Evolutionary conservation across 805 yeast genomes (phyloP).

Genomic region (Candida krabiensis): DNA sequence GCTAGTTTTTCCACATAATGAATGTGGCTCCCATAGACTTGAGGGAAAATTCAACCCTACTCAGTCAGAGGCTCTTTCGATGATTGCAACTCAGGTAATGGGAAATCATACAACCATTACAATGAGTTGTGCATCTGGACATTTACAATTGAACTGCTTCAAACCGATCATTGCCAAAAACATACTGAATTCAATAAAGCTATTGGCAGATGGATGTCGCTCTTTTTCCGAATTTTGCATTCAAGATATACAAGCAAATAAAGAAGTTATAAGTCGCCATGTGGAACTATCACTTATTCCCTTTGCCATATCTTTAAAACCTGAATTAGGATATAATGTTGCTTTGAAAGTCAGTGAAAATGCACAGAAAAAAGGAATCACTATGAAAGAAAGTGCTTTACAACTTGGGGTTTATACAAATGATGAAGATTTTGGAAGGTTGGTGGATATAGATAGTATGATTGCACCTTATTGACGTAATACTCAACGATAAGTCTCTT

Average conservation of each 20-base stretch:
- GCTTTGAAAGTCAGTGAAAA: conserved; percentile 98
- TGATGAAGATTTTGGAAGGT: conserved; percentile 86
- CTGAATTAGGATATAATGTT: conserved; percentile 96
- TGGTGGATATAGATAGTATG: conserved; percentile 98
- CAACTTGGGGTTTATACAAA: conserved; percentile 84
- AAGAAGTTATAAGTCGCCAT: conserved; percentile 75
- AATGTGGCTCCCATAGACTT: conserved; percentile 98
- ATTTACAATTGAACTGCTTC: conserved; percentile 95
- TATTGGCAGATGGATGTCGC: conserved; percentile 81
- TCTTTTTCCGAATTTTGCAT: conserved; percentile 93
- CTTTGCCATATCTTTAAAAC: conserved; percentile 98
- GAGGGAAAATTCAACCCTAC: conserved; percentile 99
- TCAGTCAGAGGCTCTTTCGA: conserved; percentile 96
- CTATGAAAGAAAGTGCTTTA: conserved; percentile 91
- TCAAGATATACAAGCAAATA: conserved; percentile 86
- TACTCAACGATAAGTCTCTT: too few relatives aligned
- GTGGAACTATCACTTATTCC: conserved; percentile 83
- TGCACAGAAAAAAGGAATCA: conserved; percentile 96
- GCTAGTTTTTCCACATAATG: conserved; percentile 90
- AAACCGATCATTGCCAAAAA: conserved; percentile 92
- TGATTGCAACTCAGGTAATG: conserved; percentile 95
- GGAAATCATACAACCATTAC: conserved; percentile 95
- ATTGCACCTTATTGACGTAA: too few relatives aligned
- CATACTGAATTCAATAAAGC: conserved; percentile 82
- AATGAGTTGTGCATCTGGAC: conserved; percentile 97